Conservation (phyloP, 208 protist species). For the Trypanosoma cruzi region DNA sequence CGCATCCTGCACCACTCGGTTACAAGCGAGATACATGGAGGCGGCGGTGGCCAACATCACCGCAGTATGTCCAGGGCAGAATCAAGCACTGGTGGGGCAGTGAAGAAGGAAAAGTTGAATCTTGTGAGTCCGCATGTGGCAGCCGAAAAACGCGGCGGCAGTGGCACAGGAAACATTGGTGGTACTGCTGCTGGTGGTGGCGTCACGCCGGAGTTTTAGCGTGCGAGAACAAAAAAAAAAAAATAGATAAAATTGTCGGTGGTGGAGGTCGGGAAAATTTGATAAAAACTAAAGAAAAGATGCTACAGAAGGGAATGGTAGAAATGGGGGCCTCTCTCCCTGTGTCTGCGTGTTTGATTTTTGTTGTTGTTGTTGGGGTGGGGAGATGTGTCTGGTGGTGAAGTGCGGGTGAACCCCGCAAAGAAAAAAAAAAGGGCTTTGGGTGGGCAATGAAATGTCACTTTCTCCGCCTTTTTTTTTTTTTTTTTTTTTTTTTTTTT, state of each 20-base stretch:
- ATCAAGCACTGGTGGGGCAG: not conserved
- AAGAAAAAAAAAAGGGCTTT: too few species aligned
- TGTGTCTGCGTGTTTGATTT: conserved; percentile 1
- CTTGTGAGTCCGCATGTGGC: not conserved
- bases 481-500: too few species aligned
- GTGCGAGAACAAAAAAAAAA: not conserved
- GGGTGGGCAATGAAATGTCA: too few species aligned
- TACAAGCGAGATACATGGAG: conserved; percentile 28
- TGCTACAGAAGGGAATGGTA: not conserved
- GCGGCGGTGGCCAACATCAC: not conserved
- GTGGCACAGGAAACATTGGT: not conserved
- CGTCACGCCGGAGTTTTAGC: conserved; percentile 29
- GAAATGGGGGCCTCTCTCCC: not conserved
- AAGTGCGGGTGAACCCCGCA: too few species aligned
- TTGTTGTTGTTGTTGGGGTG: too few species aligned
- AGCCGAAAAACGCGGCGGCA: not conserved
- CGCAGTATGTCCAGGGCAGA: not conserved
- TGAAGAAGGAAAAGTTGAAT: not conserved
- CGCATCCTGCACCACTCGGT: conserved; percentile 60
- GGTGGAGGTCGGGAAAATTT: not conserved
- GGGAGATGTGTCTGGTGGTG: too few species aligned
- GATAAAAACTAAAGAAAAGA: not conserved
- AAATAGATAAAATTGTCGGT: not conserved
- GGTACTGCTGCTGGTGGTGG: not conserved
- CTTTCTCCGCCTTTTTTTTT: too few species aligned